phyloP scores from a whole-genome alignment of 1,139 yeast genomes.

The Saccharomycopsis crataegensis region DNA sequence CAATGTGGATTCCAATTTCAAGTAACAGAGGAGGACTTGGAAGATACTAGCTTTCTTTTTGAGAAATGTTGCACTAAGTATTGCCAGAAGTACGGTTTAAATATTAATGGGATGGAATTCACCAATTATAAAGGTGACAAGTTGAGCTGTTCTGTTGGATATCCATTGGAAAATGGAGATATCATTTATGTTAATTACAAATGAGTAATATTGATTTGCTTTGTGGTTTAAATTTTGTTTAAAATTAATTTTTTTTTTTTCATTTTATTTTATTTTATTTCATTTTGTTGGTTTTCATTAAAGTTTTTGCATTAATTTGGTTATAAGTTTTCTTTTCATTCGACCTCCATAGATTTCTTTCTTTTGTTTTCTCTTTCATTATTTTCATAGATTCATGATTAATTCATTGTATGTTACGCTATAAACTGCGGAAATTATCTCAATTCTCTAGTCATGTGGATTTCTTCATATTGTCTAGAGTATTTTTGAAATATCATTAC shows the following conservation, averaged over 20 bases:
- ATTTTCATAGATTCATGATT: background rate
- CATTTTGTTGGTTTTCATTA: too few relatives aligned
- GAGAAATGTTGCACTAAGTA: slow-evolving; percentile 14
- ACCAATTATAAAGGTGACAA: slow-evolving; percentile 14
- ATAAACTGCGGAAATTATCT: too few relatives aligned
- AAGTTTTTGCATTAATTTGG: background rate
- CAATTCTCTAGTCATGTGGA: too few relatives aligned
- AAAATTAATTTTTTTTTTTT: background rate
- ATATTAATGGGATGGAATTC: slow-evolving; percentile 4
- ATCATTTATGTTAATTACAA: slow-evolving; percentile 16
- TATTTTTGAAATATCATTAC: background rate
- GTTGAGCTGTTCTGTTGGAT: slow-evolving; percentile 1
- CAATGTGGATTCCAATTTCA: slow-evolving; percentile 17
- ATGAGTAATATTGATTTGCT: background rate
- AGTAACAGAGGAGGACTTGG: slow-evolving; percentile 1
- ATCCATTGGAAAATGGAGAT: slow-evolving; percentile 14
- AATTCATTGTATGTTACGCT: background rate
- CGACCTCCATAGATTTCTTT: background rate
- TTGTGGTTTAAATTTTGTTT: background rate
- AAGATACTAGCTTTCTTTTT: slow-evolving; percentile 6
- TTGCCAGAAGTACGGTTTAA: slow-evolving; percentile 9
- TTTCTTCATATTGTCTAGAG: background rate
- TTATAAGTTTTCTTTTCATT: background rate
- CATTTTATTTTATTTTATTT: background rate
- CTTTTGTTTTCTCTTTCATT: background rate